These are phyloP conservation scores for Bonia amplexicaulis DNA, from an alignment of 176 grass and related monocot genomes.

Conservation along the genomic window DNA sequence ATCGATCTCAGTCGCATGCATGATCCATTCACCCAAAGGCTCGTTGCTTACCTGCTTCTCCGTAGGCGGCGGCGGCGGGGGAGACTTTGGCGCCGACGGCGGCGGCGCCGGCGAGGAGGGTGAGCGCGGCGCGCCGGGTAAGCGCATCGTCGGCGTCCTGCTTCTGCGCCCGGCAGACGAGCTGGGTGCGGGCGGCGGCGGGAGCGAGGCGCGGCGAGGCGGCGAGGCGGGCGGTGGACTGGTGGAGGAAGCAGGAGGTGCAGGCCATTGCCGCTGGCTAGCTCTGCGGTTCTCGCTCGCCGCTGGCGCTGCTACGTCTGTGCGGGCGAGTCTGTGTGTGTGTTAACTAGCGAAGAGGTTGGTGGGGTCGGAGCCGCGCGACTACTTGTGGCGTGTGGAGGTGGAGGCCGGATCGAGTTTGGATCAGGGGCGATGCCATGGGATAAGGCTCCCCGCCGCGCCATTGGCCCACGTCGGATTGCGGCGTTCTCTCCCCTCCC, in stretches of 20 bases:
- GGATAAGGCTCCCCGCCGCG: constrained; percentile 51
- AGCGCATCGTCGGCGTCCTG: constrained; percentile 28
- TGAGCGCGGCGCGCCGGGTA: constrained; percentile 57
- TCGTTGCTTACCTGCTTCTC: constrained; percentile 61
- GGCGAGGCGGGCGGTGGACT: constrained; percentile 45
- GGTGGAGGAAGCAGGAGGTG: constrained; percentile 86
- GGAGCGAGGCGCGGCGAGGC: constrained; percentile 23
- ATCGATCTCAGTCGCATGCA: background rate
- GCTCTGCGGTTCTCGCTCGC: background rate
- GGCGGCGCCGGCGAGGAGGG: constrained; percentile 61
- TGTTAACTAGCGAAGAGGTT: constrained; percentile 27
- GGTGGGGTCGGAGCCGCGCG: constrained; percentile 18
- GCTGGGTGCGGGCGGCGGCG: constrained; percentile 23
- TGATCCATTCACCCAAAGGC: no score
- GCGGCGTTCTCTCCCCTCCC: background rate
- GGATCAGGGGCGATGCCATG: constrained; percentile 51
- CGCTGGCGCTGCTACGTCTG: background rate
- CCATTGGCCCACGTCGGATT: constrained; percentile 84
- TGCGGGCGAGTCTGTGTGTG: background rate
- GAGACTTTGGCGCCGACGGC: constrained; percentile 55
- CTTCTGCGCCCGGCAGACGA: constrained; percentile 76
- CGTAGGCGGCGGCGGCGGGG: constrained; percentile 81
- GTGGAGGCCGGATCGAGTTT: constrained; percentile 32
- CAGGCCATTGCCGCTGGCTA: constrained; percentile 55
- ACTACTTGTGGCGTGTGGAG: constrained; percentile 35